Percentiles rank a stretch among this genome's conserved stretches.
phyloP scores from a whole-genome alignment of 2,329 filamentous ascomycete genomes.

The Gnomoniopsis sp. region DNA sequence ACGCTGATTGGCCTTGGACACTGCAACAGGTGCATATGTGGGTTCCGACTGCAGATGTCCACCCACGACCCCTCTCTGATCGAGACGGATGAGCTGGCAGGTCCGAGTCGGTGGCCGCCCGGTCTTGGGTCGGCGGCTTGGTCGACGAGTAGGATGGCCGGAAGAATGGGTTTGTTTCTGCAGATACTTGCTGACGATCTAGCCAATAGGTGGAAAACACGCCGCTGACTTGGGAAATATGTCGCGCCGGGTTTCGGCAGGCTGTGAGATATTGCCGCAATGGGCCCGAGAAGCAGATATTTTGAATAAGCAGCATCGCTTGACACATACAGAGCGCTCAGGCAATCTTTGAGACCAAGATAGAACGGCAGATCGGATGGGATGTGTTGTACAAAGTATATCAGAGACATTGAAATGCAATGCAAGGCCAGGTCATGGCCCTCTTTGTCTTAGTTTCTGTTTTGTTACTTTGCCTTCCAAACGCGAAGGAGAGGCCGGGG shows the following conservation, averaged over 20 bases:
- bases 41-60: neutral
- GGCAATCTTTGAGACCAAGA: neutral
- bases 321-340: neutral
- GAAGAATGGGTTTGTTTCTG: neutral
- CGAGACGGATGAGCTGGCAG: constrained; percentile 9
- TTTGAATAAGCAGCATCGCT: neutral
- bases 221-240: neutral
- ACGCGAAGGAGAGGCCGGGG: neutral
- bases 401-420: constrained; percentile 7
- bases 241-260: neutral
- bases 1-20: neutral
- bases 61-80: neutral
- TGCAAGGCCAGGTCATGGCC: constrained; percentile 10
- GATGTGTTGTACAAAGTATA: neutral
- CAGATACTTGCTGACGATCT: neutral
- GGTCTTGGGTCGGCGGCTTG: neutral
- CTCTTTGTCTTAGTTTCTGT: neutral
- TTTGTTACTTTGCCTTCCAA: neutral
- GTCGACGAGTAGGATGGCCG: neutral
- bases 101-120: constrained; percentile 1
- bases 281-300: neutral
- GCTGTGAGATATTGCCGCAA: neutral
- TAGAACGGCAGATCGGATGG: neutral
- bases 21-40: neutral
- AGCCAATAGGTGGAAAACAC: constrained; percentile 6